Conservation (phyloP, 768 basidiomycete genomes). For the Collybiopsis luxurians region DNA sequence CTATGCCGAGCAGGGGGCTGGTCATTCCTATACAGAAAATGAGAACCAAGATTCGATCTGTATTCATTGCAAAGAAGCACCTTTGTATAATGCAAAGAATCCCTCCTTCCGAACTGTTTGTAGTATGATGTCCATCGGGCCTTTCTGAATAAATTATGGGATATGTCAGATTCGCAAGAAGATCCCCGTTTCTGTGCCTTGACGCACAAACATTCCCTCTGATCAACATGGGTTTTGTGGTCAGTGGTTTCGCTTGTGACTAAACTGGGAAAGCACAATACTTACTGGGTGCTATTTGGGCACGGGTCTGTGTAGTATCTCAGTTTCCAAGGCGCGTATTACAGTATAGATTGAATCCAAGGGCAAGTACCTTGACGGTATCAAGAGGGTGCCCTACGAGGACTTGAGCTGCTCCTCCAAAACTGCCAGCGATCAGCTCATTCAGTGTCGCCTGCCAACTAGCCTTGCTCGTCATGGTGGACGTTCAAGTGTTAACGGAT, state of each 20-base stretch:
- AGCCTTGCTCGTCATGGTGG: slow-evolving; percentile 12
- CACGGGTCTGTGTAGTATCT: slow-evolving; percentile 48
- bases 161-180: too few species aligned
- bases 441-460: slow-evolving; percentile 58
- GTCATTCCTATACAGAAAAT: slow-evolving; percentile 66
- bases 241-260: not conserved
- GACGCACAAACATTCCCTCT: slow-evolving; percentile 83
- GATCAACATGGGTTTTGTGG: slow-evolving; percentile 5
- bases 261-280: slow-evolving; percentile 17
- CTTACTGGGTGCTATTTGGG: slow-evolving; percentile 82
- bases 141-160: slow-evolving; percentile 53
- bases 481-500: not conserved
- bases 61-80: slow-evolving; percentile 33
- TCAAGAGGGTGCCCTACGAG: slow-evolving; percentile 92
- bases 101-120: slow-evolving; percentile 89
- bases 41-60: not conserved
- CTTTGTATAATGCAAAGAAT: slow-evolving; percentile 92
- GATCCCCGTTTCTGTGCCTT: not conserved
- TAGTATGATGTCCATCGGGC: slow-evolving; percentile 85
- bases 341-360: too few species aligned
- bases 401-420: slow-evolving; percentile 93
- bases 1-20: slow-evolving; percentile 87
- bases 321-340: too few species aligned
- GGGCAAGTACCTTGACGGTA: slow-evolving; percentile 70
- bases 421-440: slow-evolving; percentile 84